Evolutionary conservation across 345 rosid species (phyloP).

Genomic region (Salix caprea): DNA sequence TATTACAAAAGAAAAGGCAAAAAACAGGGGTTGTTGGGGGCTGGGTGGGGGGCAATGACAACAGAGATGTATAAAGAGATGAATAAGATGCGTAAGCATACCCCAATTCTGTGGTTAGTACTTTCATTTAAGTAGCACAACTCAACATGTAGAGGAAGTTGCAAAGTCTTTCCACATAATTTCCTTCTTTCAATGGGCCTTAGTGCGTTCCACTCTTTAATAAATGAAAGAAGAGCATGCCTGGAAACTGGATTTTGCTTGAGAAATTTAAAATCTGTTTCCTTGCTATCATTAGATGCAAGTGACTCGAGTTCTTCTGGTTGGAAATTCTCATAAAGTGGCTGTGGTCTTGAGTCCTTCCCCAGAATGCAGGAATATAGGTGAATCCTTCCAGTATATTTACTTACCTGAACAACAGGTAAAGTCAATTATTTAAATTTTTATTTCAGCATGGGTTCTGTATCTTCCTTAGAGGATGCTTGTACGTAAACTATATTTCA

Average conservation of each 20-base stretch:
- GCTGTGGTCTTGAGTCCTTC: constrained; percentile 68
- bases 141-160: constrained; percentile 77
- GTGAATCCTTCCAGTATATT: constrained; percentile 86
- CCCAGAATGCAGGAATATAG: constrained; percentile 71
- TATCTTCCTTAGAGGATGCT: background rate
- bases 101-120: constrained; percentile 56
- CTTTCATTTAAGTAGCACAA: constrained; percentile 82
- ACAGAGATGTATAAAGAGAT: background rate
- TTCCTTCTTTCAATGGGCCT: constrained; percentile 76
- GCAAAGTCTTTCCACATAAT: constrained; percentile 81
- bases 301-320: constrained; percentile 68
- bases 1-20: too few species aligned
- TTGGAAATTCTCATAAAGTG: constrained; percentile 70
- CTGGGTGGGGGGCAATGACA: too few species aligned
- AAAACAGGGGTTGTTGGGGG: too few species aligned
- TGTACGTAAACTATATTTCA: background rate
- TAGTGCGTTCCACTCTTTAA: constrained; percentile 74
- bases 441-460: background rate
- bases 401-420: constrained; percentile 63
- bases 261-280: constrained; percentile 24
- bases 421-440: constrained; percentile 6
- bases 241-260: constrained; percentile 34
- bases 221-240: constrained; percentile 50
- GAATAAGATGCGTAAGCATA: constrained; percentile 24
- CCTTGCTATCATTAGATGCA: constrained; percentile 25